These are phyloP conservation scores for Yarrowia sp. DNA, from an alignment of 805 yeast genomes.

Conservation along the genomic window DNA sequence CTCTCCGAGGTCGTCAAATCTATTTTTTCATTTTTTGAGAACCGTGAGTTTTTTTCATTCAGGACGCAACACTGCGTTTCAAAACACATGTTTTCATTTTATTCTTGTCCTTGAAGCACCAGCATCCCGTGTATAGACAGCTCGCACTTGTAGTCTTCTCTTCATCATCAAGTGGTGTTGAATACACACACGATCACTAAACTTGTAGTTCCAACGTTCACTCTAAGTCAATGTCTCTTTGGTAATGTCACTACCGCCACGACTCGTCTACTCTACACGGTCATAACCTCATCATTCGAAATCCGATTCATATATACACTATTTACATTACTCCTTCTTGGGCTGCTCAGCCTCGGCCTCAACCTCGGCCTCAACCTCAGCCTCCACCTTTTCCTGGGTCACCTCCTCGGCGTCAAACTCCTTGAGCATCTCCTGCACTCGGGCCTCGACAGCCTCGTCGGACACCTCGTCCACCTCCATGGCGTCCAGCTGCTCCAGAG, in stretches of 20 bases:
- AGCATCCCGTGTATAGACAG: too few species aligned
- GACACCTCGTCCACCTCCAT: slow-evolving; percentile 42
- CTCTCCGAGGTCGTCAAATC: slow-evolving; percentile 38
- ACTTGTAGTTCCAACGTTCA: too few species aligned
- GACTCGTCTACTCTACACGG: neutral
- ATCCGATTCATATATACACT: slow-evolving; percentile 28
- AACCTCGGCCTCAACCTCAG: neutral
- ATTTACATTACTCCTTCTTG: slow-evolving; percentile 36
- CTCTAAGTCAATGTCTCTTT: too few species aligned
- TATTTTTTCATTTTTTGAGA: neutral
- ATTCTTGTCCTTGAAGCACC: too few species aligned
- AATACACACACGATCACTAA: too few species aligned
- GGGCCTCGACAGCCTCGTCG: slow-evolving; percentile 28
- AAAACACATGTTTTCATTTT: neutral
- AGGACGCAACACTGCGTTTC: neutral
- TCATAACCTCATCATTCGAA: too few species aligned
- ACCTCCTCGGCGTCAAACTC: slow-evolving; percentile 36
- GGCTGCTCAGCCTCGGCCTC: slow-evolving; percentile 1
- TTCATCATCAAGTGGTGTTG: too few species aligned
- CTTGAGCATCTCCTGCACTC: slow-evolving; percentile 38
- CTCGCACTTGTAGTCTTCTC: too few species aligned
- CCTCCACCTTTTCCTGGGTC: slow-evolving; percentile 11
- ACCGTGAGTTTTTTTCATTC: neutral
- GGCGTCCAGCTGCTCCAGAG: slow-evolving; percentile 53
- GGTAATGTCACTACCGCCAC: too few species aligned